These are phyloP conservation scores for Candida glucosophila DNA, from an alignment of 1,139 yeast genomes.

Conservation along the genomic window DNA sequence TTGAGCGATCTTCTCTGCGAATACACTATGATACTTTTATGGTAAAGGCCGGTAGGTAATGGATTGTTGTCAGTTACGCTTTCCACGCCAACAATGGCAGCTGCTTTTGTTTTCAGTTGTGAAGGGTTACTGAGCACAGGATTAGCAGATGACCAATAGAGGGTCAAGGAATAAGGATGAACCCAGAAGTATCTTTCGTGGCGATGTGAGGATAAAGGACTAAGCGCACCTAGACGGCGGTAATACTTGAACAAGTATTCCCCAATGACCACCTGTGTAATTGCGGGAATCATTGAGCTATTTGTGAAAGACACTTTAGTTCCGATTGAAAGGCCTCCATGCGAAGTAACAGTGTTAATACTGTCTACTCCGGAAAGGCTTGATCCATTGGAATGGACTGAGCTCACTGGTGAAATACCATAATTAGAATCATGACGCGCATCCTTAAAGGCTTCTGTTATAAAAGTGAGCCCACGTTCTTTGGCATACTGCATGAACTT, in stretches of 20 bases:
- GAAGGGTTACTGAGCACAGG: slow-evolving; percentile 71
- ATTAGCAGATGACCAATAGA: slow-evolving; percentile 82
- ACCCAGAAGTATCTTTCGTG: slow-evolving; percentile 96
- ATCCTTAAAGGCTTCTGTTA: slow-evolving; percentile 9
- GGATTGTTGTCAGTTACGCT: slow-evolving; percentile 83
- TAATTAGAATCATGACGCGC: slow-evolving; percentile 5
- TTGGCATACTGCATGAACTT: slow-evolving; percentile 36
- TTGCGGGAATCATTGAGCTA: slow-evolving; percentile 72
- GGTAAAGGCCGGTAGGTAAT: slow-evolving; percentile 81
- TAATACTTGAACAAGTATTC: slow-evolving; percentile 84
- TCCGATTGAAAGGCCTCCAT: slow-evolving; percentile 45
- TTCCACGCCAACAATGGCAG: slow-evolving; percentile 73
- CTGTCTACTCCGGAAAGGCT: slow-evolving; percentile 20
- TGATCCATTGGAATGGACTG: slow-evolving; percentile 24
- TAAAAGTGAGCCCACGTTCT: slow-evolving; percentile 38
- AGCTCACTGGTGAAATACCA: slow-evolving; percentile 10
- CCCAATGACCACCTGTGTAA: slow-evolving; percentile 90
- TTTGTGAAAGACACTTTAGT: slow-evolving; percentile 67
- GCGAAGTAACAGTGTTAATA: slow-evolving; percentile 23
- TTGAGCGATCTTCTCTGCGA: slow-evolving; percentile 64
- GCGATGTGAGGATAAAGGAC: slow-evolving; percentile 68
- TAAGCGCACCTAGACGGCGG: slow-evolving; percentile 66
- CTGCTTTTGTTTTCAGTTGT: slow-evolving; percentile 61
- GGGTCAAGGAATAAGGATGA: slow-evolving; percentile 85
- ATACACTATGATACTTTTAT: slow-evolving; percentile 72